phyloP scores from a whole-genome alignment of 1,284 basidiomycete genomes.

The Boletellus deceptivus region DNA sequence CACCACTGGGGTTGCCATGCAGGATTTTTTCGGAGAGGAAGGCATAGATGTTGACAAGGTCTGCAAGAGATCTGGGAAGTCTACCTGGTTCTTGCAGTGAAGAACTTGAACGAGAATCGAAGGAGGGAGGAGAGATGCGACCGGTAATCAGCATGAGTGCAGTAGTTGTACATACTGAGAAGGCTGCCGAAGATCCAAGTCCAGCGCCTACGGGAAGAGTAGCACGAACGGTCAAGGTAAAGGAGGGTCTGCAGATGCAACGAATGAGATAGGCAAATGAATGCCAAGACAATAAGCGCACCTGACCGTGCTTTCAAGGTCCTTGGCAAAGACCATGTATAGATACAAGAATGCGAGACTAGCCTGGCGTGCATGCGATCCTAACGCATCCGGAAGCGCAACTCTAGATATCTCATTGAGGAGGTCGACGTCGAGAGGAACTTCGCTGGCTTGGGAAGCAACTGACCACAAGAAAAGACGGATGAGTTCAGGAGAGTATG shows the following conservation, averaged over 20 bases:
- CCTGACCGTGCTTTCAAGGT: constrained; percentile 47
- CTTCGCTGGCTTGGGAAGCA: constrained; percentile 38
- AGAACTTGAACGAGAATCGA: constrained; percentile 7
- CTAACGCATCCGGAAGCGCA: constrained; percentile 46
- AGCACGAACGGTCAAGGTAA: constrained; percentile 83
- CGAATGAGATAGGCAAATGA: background rate
- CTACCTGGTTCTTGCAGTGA: constrained; percentile 34
- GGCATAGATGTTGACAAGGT: constrained; percentile 89
- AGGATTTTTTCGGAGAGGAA: constrained; percentile 96
- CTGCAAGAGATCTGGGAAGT: constrained; percentile 47
- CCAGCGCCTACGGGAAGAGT: constrained; percentile 99
- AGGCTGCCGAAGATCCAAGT: constrained; percentile 95
- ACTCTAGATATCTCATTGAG: constrained; percentile 63
- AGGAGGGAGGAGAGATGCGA: constrained; percentile 50
- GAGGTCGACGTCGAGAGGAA: constrained; percentile 68
- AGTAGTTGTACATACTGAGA: constrained; percentile 84
- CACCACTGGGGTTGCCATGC: constrained; percentile 96
- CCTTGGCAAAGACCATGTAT: constrained; percentile 75
- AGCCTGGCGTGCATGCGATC: constrained; percentile 61
- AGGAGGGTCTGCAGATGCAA: constrained; percentile 51
- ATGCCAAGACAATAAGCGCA: constrained; percentile 33
- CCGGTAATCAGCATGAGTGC: constrained; percentile 74
- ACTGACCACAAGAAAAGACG: constrained; percentile 27
- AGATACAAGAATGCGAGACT: constrained; percentile 89
- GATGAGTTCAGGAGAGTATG: background rate